phyloP scores from a whole-genome alignment of 345 rosid genomes.

The Turnera subulata region DNA sequence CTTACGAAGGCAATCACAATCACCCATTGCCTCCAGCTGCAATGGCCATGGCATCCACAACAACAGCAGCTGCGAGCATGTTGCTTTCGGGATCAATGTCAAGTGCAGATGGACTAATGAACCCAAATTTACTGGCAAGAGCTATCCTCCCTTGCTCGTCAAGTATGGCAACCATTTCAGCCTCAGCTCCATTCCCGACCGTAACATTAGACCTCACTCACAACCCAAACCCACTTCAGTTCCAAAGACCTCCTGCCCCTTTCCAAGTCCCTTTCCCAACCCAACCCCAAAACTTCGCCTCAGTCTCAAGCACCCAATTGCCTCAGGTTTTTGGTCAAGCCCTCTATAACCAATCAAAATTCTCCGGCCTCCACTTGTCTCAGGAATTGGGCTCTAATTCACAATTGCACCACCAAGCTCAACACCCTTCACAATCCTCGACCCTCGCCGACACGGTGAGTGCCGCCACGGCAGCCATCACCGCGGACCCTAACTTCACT shows the following conservation, averaged over 20 bases:
- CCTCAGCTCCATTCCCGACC: slow-evolving; percentile 94
- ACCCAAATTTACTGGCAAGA: slow-evolving; percentile 75
- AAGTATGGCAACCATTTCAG: slow-evolving; percentile 92
- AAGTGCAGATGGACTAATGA: slow-evolving; percentile 83
- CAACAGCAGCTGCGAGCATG: slow-evolving; percentile 85
- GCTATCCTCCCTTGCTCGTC: slow-evolving; percentile 87
- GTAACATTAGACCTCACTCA: slow-evolving; percentile 93
- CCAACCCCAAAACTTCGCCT: slow-evolving; percentile 30
- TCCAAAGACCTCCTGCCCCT: slow-evolving; percentile 40
- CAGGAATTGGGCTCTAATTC: slow-evolving; percentile 39
- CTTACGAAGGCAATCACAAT: slow-evolving; percentile 91
- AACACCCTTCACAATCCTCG: slow-evolving; percentile 26
- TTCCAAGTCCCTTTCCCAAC: slow-evolving; percentile 40
- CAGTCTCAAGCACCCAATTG: slow-evolving; percentile 27
- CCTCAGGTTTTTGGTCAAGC: slow-evolving; percentile 71
- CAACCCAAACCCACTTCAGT: slow-evolving; percentile 51
- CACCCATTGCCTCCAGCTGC: slow-evolving; percentile 95
- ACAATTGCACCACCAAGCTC: slow-evolving; percentile 34
- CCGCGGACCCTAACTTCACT: slow-evolving; percentile 88
- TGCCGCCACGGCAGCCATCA: slow-evolving; percentile 83
- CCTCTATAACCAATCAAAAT: slow-evolving; percentile 71
- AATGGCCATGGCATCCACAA: slow-evolving; percentile 93
- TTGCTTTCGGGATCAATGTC: slow-evolving; percentile 89
- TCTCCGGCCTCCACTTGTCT: slow-evolving; percentile 84
- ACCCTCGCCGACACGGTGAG: slow-evolving; percentile 48